Evolutionary conservation across 768 basidiomycete species (phyloP), one percentile per base, ranked within the genome.

Genomic region (Boletus edulis): DNA sequence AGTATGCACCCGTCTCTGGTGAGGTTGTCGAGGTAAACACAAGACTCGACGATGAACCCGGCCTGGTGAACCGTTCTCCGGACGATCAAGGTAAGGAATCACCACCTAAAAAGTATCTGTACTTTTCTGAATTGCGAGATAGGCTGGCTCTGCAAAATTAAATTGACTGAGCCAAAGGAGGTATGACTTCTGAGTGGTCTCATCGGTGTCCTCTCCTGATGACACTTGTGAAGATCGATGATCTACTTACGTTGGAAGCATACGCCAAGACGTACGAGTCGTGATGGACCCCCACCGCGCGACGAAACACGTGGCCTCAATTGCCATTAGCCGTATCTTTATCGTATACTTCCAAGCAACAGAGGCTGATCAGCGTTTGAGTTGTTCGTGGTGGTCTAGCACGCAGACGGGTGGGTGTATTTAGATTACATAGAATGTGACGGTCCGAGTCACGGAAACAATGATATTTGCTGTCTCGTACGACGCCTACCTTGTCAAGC

Each of bases 131-230:
- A 14, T 40, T 24, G 15, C 11, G 22, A 6, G 22, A 32, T 59
- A 98, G 95, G 96, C 52, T 99, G 96, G 96, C 83, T 99, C 44
- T 94, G 89, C 84, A 95, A 91, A 78, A 87, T 99, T 65, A 84
- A 87, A 69, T 71, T 97, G 43, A 81, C 88, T 20, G 73, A 90
- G 54, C 86, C 87, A 6, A 72, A 78, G 2, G 91, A 98, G 81
- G 91, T 94, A 70, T 39, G 78, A 55, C 17, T 39, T 39, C 29
- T 12, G 14, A 35, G 5, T 29, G 42, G 39, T 49, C 2, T 47
- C 31, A 9, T 29, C 47, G 9, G 37, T 27, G 14, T 18, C 40
- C 22, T 44, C 11, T 10, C 15, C 24, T 62, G 8, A 62, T n/a
- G 10, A 29, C 13, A 42, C 20, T 37, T 20, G 44, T 22, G 18